Percentiles rank a stretch among this genome's conserved stretches.
These are phyloP conservation scores for Lactarius psammicola DNA, from an alignment of 768 basidiomycete species.

Conservation along the genomic window DNA sequence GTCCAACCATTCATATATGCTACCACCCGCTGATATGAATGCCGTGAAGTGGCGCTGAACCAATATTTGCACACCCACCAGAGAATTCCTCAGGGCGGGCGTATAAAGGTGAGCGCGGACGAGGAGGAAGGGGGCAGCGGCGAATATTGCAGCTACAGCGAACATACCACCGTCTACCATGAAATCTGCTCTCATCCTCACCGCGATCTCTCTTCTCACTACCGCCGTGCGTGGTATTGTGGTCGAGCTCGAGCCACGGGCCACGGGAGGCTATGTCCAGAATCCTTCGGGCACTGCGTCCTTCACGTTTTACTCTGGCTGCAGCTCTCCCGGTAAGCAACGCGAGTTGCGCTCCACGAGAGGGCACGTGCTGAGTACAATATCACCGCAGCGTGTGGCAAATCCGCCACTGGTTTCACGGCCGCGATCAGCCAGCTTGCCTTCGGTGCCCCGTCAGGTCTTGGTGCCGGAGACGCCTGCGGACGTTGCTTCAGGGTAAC, in stretches of 20 bases:
- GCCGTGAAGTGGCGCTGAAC: neutral
- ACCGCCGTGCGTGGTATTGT: neutral
- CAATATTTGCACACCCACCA: neutral
- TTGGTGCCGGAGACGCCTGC: constrained; percentile 57
- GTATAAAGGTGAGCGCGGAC: constrained; percentile 3
- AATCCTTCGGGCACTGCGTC: constrained; percentile 51
- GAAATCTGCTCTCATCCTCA: constrained; percentile 5
- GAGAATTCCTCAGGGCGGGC: neutral
- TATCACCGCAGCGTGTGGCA: constrained; percentile 47
- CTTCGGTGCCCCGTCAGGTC: constrained; percentile 50
- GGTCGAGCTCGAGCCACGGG: constrained; percentile 19
- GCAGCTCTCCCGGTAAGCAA: constrained; percentile 45
- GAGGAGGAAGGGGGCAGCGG: neutral
- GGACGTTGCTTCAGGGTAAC: constrained; percentile 60
- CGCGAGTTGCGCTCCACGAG: neutral
- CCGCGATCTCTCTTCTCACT: neutral
- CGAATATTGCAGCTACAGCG: neutral
- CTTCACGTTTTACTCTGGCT: constrained; percentile 57
- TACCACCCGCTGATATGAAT: neutral
- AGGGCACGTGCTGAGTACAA: neutral
- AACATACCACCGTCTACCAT: neutral
- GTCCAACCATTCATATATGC: neutral
- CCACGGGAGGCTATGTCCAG: constrained; percentile 55
- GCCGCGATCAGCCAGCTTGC: constrained; percentile 58
- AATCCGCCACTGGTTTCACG: constrained; percentile 49